Percentiles rank a stretch among this genome's conserved stretches.
Conservation (phyloP, 768 basidiomycete species). For the Dentipellis fragilis region DNA sequence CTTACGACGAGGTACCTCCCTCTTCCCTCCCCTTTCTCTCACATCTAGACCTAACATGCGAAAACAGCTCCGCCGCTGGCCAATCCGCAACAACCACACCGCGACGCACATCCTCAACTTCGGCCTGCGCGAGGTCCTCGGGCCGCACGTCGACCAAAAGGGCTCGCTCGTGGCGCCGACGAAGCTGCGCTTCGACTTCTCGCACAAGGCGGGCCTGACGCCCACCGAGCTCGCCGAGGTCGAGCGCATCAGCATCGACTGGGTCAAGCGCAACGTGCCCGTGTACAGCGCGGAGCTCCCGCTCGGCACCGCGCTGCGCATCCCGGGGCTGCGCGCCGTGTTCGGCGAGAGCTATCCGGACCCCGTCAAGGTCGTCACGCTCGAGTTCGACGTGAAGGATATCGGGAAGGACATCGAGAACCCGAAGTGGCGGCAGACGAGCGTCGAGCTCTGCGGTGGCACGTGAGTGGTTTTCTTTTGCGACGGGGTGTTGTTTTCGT, state of each 20-base stretch:
- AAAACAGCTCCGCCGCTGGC: conserved; percentile 69
- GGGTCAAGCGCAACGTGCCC: conserved; percentile 83
- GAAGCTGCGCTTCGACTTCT: conserved; percentile 97
- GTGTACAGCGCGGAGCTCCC: conserved; percentile 85
- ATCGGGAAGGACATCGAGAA: conserved; percentile 80
- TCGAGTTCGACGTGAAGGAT: conserved; percentile 83
- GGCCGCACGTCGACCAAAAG: conserved; percentile 97
- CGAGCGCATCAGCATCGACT: conserved; percentile 74
- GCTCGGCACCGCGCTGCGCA: conserved; percentile 68
- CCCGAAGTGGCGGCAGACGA: conserved; percentile 84
- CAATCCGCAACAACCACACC: conserved; percentile 95
- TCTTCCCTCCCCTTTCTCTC: not conserved
- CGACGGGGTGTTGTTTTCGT: not conserved
- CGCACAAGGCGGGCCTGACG: conserved; percentile 85
- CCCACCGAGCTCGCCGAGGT: conserved; percentile 71
- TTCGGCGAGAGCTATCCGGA: conserved; percentile 98
- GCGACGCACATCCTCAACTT: conserved; percentile 98
- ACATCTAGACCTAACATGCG: conserved; percentile 23
- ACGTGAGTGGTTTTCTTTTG: conserved; percentile 47
- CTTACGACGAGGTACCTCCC: conserved; percentile 88
- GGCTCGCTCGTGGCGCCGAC: conserved; percentile 94
- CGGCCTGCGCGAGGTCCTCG: conserved; percentile 83
- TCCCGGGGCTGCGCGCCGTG: conserved; percentile 91
- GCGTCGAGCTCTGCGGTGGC: conserved; percentile 97
- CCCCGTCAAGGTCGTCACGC: conserved; percentile 88